Evolutionary conservation across 352 stramenopile genomes (phyloP), one percentile per base, ranked within the genome.

Genomic region (Globisporangium iwayamae): DNA sequence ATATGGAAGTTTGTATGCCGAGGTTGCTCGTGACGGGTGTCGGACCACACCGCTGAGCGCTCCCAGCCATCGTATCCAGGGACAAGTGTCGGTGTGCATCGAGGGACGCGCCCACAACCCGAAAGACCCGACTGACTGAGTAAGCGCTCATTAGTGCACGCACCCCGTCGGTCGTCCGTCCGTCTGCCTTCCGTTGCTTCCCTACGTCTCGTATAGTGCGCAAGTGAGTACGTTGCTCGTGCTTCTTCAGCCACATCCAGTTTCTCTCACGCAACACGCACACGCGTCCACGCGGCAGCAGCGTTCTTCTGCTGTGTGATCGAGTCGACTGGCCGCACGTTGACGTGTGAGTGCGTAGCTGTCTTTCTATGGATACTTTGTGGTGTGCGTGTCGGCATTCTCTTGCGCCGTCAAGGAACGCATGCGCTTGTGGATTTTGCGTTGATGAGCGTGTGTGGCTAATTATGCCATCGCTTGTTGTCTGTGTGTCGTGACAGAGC

Each of bases 91-190:
- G n/a, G 48, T 36, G 51, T 32, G 16, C 2, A 11, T 6, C 46
- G 8, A 25, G n/a, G 30, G 22, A 43, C 36, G 41, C 22, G 13
- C n/a, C 10, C 30, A 38, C 55, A 48, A 60, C 36, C 54, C 34
- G 38, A 60, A 60, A 61, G 43, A 60, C 32, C n/a, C 8, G 54
- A 61, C 55, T 61, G 54, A 61, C 55, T 61, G 55, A 61, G 55
- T 61, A 38, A 61, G 55, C 55, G 55, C 55, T 61, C 55, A 50
- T 61, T 61, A 61, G 55, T 52, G 38, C 54, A 60, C 54, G 54
- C 34, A 60, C 39, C 38, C 25, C 55, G 22, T 62, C 38, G 41
- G 53, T 20, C 39, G 43, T 62, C 38, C 11, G 30, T 30, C 28
- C 22, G 11, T 60, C 25, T 6, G 56, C 43, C 41, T 20, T 4